Base-by-base conservation (phyloP, 495 filamentous ascomycete genomes). In the Astrothelium subdiscretum region DNA sequence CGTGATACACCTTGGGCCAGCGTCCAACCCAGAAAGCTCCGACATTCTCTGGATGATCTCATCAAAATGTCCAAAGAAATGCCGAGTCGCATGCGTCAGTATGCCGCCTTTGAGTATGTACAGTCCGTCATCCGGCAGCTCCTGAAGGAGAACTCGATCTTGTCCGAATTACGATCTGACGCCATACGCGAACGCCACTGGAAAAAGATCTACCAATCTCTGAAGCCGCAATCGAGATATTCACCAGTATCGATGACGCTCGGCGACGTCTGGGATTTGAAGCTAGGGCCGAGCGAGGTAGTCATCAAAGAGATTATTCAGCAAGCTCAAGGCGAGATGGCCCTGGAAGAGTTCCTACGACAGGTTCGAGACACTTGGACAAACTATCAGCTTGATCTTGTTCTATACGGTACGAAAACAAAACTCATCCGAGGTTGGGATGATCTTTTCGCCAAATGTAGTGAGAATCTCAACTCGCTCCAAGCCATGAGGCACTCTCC, bases 61-160 rank as follows among this genome's bases (percentile, higher is more conserved):
- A 89, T 97, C 70, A 96, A 95, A 76, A 94, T 96, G 87, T 96
- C 91, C 54, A 99, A 96, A 77, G 92, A 97, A 63, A 99, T 99
- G 94, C 94, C 94, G 0, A 95, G 90, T 73, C 85, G 94, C 51
- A 99, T 97, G 95, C 85, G 94, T 57, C 94, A 99, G 69, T 99
- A 99, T 73, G 94, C 94, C 65, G 95, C 94, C 13, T 99, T 99
- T 72, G 94, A 97, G 73, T 92, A 99, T 68, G 89, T 97, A 32
- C 94, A 99, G 69, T 88, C 85, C 63, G 86, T 92, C 29, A 81
- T 97, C n/a, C 88, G 90, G 10, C 83, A 89, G 67, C 78, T 92
- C 26, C 78, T 96, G 67, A 97, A 96, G 72, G 88, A 92, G 65
- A 99, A 97, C 68, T 78, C 85, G 18, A 78, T 97, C 27, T 78